Conservation (phyloP, 805 yeast genomes). For the Ogataea haglerorum region DNA sequence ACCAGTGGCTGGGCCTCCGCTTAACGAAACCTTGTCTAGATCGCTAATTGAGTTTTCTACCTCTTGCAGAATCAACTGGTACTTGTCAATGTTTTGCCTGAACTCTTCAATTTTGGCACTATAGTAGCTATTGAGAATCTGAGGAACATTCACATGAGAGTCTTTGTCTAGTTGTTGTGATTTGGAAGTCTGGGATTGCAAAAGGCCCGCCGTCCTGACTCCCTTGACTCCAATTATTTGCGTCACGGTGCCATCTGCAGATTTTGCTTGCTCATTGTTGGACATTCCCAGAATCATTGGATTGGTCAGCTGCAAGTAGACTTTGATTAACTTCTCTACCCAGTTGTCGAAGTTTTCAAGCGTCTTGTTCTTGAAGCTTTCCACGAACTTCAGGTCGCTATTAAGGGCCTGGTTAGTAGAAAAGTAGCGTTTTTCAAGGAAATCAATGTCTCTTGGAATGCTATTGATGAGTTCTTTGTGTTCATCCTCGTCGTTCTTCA, state of each 20-base stretch:
- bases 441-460: constrained; percentile 70
- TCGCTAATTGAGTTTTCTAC: constrained; percentile 65
- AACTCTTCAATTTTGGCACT: constrained; percentile 42
- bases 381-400: constrained; percentile 45
- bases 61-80: constrained; percentile 44
- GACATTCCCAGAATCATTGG: constrained; percentile 28
- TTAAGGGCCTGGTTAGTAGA: constrained; percentile 63
- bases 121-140: constrained; percentile 52
- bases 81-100: constrained; percentile 45
- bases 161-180: constrained; percentile 33
- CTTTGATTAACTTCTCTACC: constrained; percentile 37
- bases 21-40: constrained; percentile 41
- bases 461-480: constrained; percentile 65
- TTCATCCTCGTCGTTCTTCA: constrained; percentile 57
- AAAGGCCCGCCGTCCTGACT: constrained; percentile 19
- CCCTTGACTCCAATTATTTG: constrained; percentile 33
- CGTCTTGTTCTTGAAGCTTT: constrained; percentile 39
- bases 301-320: constrained; percentile 35
- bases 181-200: constrained; percentile 22
- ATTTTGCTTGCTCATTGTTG: constrained; percentile 21
- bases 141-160: constrained; percentile 44
- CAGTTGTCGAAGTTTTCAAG: constrained; percentile 36
- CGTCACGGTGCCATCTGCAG: constrained; percentile 22
- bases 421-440: constrained; percentile 55
- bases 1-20: constrained; percentile 30